These are phyloP conservation scores for Ophiognomonia clavigignenti-juglandacearum DNA, from an alignment of 2,329 filamentous ascomycete genomes.

Conservation along the genomic window DNA sequence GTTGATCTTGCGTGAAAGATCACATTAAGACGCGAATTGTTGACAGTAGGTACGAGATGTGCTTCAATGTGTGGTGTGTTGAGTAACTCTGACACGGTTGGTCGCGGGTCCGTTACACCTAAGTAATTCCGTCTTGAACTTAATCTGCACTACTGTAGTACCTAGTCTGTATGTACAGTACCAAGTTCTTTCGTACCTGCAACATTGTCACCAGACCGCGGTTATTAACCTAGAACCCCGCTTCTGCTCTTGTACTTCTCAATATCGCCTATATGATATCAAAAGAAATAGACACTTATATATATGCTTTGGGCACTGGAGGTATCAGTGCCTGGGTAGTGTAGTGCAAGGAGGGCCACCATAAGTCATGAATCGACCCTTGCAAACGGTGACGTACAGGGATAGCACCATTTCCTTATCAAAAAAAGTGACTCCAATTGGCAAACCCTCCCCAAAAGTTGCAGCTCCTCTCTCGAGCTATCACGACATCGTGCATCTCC, in stretches of 20 bases:
- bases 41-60: too few species aligned
- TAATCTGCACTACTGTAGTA: not conserved
- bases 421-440: not conserved
- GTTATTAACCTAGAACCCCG: not conserved
- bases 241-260: not conserved
- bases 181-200: not conserved
- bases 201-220: not conserved
- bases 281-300: not conserved
- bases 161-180: not conserved
- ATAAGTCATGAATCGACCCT: too few species aligned
- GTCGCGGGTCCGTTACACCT: too few species aligned
- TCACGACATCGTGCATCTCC: constrained; percentile 11
- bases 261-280: not conserved
- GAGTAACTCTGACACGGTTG: too few species aligned
- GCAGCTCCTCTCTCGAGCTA: not conserved
- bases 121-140: too few species aligned
- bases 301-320: too few species aligned
- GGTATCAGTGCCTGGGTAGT: too few species aligned
- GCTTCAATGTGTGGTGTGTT: too few species aligned
- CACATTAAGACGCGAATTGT: not conserved
- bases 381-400: not conserved
- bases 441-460: not conserved
- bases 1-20: not conserved
- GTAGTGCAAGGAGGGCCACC: too few species aligned
- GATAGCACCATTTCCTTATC: not conserved